Conservation (phyloP, 2,329 filamentous ascomycete species). For the Cladosporium halotolerans region DNA sequence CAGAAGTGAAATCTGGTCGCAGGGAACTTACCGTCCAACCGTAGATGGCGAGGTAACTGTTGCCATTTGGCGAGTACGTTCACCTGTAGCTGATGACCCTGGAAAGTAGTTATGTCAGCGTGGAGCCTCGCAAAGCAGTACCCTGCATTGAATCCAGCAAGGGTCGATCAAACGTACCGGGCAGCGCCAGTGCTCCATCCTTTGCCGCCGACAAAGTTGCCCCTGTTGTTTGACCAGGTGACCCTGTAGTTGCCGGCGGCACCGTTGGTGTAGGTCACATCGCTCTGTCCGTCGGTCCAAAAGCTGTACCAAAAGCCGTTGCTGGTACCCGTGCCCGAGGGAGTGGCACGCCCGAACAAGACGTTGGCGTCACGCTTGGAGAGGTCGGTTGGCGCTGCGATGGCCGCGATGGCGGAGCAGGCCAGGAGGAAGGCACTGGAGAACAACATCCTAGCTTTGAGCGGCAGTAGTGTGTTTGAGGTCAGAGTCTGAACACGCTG, state of each 20-base stretch:
- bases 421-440: constrained; percentile 7
- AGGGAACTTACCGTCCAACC: constrained; percentile 41
- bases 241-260: constrained; percentile 42
- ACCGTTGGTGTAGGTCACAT: constrained; percentile 50
- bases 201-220: constrained; percentile 48
- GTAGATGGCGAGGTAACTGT: constrained; percentile 50
- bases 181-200: constrained; percentile 3
- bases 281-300: constrained; percentile 51
- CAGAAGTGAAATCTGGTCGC: background rate
- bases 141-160: too few relatives aligned
- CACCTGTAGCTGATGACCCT: constrained; percentile 46
- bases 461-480: constrained; percentile 2
- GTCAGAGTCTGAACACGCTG: background rate
- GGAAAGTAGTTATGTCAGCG: background rate
- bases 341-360: constrained; percentile 27
- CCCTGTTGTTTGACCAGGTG: constrained; percentile 38
- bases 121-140: background rate
- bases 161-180: too few relatives aligned
- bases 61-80: constrained; percentile 42
- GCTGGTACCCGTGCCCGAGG: constrained; percentile 44
- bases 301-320: constrained; percentile 56
- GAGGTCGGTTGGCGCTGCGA: constrained; percentile 8
- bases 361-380: constrained; percentile 1
- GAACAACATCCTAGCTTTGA: constrained; percentile 10
- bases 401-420: constrained; percentile 7